Conservation (phyloP, 1,284 basidiomycete species). For the Cryptococcus depauperatus region DNA sequence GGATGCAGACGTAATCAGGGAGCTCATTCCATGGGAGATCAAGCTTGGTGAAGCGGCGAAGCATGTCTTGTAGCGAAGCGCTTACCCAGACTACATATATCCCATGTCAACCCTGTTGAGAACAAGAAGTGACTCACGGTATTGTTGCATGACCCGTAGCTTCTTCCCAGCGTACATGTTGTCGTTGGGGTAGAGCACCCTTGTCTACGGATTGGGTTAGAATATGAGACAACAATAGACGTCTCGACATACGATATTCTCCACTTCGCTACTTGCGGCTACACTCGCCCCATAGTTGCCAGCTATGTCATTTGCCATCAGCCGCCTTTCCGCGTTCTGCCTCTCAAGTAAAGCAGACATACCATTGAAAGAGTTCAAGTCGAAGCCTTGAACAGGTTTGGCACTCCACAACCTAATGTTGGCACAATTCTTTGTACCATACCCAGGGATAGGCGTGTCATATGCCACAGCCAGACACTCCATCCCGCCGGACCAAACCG, state of each 20-base stretch:
- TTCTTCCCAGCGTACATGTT: constrained; percentile 62
- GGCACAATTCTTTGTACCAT: constrained; percentile 45
- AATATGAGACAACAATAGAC: background rate
- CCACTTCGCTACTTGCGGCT: constrained; percentile 73
- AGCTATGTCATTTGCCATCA: constrained; percentile 43
- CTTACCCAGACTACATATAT: constrained; percentile 20
- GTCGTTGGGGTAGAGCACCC: constrained; percentile 62
- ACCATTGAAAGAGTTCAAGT: constrained; percentile 86
- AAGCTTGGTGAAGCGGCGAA: constrained; percentile 50
- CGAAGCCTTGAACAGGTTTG: constrained; percentile 83
- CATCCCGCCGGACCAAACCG: constrained; percentile 77
- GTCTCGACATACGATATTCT: constrained; percentile 55
- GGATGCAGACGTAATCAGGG: constrained; percentile 77
- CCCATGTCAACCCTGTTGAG: background rate
- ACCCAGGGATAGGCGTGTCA: constrained; percentile 83
- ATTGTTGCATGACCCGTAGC: constrained; percentile 86
- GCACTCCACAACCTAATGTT: constrained; percentile 53
- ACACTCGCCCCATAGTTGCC: constrained; percentile 85
- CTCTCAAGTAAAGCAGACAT: constrained; percentile 8
- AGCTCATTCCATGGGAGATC: constrained; percentile 49
- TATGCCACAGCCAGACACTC: constrained; percentile 85
- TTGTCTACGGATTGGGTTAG: constrained; percentile 47
- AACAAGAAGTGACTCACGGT: too few species aligned
- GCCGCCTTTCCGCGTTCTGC: background rate
- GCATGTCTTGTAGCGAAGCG: constrained; percentile 63